Conservation (phyloP, 805 yeast species). For the Yamadazyma endophytica region DNA sequence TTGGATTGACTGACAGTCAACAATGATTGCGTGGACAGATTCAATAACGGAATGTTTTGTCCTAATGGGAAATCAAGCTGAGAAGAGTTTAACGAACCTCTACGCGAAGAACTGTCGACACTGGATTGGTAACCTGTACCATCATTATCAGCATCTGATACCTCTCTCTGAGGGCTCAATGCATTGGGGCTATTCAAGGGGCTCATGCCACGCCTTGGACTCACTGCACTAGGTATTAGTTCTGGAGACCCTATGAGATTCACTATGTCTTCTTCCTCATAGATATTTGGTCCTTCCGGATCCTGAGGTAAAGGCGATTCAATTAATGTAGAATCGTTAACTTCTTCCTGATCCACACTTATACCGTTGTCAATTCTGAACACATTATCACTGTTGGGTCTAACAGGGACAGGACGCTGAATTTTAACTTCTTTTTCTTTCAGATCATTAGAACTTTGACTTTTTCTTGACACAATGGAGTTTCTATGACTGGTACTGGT, state of each 20-base stretch:
- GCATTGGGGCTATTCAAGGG: constrained; percentile 8
- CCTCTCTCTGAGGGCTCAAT: constrained; percentile 5
- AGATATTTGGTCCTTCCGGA: no score
- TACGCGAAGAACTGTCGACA: constrained; percentile 10
- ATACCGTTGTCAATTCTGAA: no score
- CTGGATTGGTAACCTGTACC: constrained; percentile 9
- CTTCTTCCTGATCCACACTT: no score
- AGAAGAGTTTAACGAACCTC: constrained; percentile 18
- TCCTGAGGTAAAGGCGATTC: no score
- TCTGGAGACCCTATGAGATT: constrained; percentile 9
- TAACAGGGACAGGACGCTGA: background rate
- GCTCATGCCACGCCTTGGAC: constrained; percentile 7
- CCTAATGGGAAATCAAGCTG: constrained; percentile 20
- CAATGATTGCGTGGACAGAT: constrained; percentile 21
- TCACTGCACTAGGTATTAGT: constrained; percentile 9
- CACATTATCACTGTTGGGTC: background rate
- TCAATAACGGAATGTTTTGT: constrained; percentile 28
- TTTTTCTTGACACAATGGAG: constrained; percentile 7
- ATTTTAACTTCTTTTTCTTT: background rate
- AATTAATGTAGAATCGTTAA: no score
- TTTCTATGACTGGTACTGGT: constrained; percentile 4
- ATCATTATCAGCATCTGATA: background rate
- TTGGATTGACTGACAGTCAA: constrained; percentile 4
- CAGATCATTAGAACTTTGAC: constrained; percentile 11
- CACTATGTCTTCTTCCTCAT: constrained; percentile 12